Base-by-base conservation (phyloP, 495 filamentous ascomycete species). In the Xylaria longipes region DNA sequence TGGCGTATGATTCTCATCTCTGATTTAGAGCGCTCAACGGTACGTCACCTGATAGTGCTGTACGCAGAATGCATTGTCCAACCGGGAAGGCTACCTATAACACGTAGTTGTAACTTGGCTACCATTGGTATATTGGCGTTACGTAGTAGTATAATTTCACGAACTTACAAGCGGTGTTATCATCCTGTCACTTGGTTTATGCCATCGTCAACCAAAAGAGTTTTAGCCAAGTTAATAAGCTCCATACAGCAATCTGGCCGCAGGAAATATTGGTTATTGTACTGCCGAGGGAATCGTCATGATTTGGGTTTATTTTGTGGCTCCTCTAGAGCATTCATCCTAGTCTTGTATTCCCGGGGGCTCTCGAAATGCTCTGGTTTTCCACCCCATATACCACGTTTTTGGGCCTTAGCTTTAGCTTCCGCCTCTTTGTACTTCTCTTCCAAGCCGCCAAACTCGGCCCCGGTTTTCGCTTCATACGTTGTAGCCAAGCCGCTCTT, bases 401-500 rank as follows among this genome's bases (percentile, higher is more conserved):
- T 88, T 77, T 83, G 86, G 73, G 75, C 77, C 84, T 90, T 93
- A 3, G 97, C 95, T 82, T 82, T 81, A 77, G 78, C 86, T 82
- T 98, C 94, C 1, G 91, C 91, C 25, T 81, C 82, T 71, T 89
- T 84, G 79, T 97, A 98, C 68, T 85, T 84, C 66, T 83, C 82
- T 71, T 89, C 87, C 67, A 86, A 78, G 4, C 89, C 88, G 5
- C 96, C 96, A 83, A 96, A 99, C 79, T 98, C 96, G 2, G 90
- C 89, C 9, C 94, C 94, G 12, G 82, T 86, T 82, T 95, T 97
- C 27, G 92, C 95, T 80, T 98, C 96, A 77, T 97, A 99, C 5
- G 97, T 91, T 0, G 92, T 95, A 22, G 95, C 97, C 73, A 96
- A 79, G 3, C 96, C 96, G 33, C 80, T 85, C 80, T 87, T 90